A percentile compares a stretch with the other conserved stretches of the same genome.
phyloP scores from a whole-genome alignment of 73 alveolate species.

The Paramecium primaurelia region DNA sequence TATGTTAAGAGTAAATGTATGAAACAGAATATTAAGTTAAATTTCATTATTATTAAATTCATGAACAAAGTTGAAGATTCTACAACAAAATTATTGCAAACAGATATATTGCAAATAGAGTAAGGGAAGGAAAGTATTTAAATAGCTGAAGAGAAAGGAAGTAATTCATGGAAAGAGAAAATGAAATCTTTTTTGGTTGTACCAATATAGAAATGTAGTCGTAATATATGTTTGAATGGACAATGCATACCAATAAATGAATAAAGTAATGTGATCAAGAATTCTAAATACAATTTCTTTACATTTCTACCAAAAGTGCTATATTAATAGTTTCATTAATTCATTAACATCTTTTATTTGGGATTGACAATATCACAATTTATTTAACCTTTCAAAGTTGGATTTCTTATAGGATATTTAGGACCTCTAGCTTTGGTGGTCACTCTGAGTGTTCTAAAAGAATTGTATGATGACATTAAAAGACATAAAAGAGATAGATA shows the following conservation, averaged over 20 bases:
- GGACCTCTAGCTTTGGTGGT: constrained; percentile 74
- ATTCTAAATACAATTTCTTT: constrained; percentile 76
- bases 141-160: neutral
- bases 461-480: constrained; percentile 78
- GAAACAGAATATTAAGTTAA: neutral
- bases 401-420: constrained; percentile 88
- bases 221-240: constrained; percentile 38
- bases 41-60: neutral
- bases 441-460: constrained; percentile 75
- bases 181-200: neutral
- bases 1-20: neutral
- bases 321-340: constrained; percentile 82
- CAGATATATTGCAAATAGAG: neutral
- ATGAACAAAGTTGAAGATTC: constrained; percentile 42
- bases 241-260: constrained; percentile 55
- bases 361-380: constrained; percentile 84
- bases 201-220: constrained; percentile 26
- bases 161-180: neutral
- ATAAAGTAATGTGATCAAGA: constrained; percentile 70
- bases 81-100: neutral
- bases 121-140: neutral
- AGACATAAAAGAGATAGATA: constrained; percentile 69
- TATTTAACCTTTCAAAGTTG: constrained; percentile 81
- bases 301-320: constrained; percentile 88
- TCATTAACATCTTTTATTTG: constrained; percentile 88